Evolutionary conservation across 106 monocot genomes (phyloP).

Genomic region (Apostasia ramifera): DNA sequence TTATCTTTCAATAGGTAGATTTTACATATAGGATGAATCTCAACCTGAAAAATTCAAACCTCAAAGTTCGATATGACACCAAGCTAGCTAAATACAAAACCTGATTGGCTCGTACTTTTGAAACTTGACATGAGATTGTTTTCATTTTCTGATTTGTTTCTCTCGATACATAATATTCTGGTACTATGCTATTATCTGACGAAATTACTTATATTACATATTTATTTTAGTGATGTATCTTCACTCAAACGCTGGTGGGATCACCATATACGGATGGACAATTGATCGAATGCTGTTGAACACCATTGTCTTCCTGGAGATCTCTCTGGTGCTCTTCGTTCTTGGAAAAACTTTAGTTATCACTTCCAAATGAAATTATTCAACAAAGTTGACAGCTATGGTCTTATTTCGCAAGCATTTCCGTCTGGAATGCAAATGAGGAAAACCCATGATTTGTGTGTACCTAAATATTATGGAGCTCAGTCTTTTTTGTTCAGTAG

Average conservation of each 20-base stretch:
- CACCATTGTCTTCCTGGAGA: conserved; percentile 72
- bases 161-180: no score
- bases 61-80: no score
- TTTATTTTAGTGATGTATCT: conserved; percentile 70
- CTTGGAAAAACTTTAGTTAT: conserved; percentile 60
- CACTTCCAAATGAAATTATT: conserved; percentile 15
- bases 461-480: no score
- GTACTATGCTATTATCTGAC: no score
- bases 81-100: no score
- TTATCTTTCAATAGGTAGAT: no score
- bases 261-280: conserved; percentile 84
- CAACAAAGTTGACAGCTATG: neutral
- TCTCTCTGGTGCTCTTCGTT: conserved; percentile 69
- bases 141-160: neutral
- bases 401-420: no score
- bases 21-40: no score
- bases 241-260: conserved; percentile 66
- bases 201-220: neutral
- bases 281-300: conserved; percentile 67
- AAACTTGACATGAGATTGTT: neutral
- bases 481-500: no score
- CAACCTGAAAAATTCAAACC: no score
- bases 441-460: no score
- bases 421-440: no score
- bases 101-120: neutral